These are phyloP conservation scores for Lablab purpureus DNA, from an alignment of 306 rosid genomes.

Conservation along the genomic window DNA sequence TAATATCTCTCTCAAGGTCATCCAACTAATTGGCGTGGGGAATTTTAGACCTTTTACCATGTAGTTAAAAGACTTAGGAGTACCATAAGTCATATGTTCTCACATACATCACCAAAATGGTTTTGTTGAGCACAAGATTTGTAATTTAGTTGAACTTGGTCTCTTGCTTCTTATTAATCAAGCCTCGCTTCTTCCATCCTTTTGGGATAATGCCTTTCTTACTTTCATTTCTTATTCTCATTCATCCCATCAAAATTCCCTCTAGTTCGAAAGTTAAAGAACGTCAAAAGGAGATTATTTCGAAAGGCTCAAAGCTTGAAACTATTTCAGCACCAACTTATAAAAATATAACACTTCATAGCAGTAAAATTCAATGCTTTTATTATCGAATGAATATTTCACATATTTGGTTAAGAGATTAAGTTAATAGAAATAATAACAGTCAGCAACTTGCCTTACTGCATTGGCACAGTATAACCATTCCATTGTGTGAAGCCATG, in stretches of 20 bases:
- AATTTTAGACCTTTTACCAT: no score
- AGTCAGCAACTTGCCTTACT: conserved; percentile 65
- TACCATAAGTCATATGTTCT: no score
- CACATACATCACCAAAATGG: no score
- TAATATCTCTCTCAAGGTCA: no score
- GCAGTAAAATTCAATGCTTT: conserved; percentile 11
- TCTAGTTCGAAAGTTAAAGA: not conserved
- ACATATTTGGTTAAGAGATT: not conserved
- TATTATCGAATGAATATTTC: conserved; percentile 13
- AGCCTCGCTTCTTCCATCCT: no score
- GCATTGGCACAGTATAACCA: conserved; percentile 84
- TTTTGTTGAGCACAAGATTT: no score
- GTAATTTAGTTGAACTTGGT: no score
- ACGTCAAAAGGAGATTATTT: not conserved
- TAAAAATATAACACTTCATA: not conserved
- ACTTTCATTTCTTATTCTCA: no score
- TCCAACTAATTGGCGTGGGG: no score
- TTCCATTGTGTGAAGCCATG: conserved; percentile 96
- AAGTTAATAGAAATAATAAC: conserved; percentile 24
- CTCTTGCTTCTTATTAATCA: no score
- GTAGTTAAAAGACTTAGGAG: no score
- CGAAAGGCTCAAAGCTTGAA: not conserved
- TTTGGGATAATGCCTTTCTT: no score
- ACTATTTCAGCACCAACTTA: not conserved
- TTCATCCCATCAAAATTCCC: not conserved